These are phyloP conservation scores for Closterium sp. DNA, from an alignment of 139 green algal genomes.

Conservation along the genomic window DNA sequence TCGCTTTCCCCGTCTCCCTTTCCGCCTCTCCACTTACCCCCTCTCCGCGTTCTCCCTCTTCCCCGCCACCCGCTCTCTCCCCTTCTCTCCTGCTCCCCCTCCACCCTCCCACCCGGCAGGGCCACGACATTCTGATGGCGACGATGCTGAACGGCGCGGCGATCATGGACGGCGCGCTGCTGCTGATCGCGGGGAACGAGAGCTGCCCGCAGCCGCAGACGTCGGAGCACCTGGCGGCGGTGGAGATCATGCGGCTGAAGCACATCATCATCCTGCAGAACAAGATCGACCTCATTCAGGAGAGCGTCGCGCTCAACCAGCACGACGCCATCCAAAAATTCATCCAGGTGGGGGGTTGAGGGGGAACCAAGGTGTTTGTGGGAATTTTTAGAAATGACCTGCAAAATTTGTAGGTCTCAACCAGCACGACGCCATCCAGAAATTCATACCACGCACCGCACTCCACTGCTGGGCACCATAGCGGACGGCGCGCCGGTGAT, in stretches of 20 bases:
- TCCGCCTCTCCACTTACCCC: too few species aligned
- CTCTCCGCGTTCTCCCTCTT: neutral
- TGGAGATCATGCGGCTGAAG: slow-evolving; percentile 98
- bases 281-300: slow-evolving; percentile 93
- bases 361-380: too few species aligned
- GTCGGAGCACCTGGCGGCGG: slow-evolving; percentile 92
- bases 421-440: slow-evolving; percentile 93
- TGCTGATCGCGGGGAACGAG: slow-evolving; percentile 98
- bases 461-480: slow-evolving; percentile 79
- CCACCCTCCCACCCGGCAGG: slow-evolving; percentile 31
- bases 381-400: too few species aligned
- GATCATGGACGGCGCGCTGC: slow-evolving; percentile 98
- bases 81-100: neutral
- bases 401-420: slow-evolving; percentile 62
- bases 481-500: slow-evolving; percentile 87
- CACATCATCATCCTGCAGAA: slow-evolving; percentile 95
- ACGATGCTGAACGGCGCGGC: slow-evolving; percentile 99
- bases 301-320: slow-evolving; percentile 87
- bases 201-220: slow-evolving; percentile 97
- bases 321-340: slow-evolving; percentile 92
- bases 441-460: too few species aligned
- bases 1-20: too few species aligned
- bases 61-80: neutral
- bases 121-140: slow-evolving; percentile 99
- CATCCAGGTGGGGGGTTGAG: slow-evolving; percentile 60